These are phyloP conservation scores for Gentiana straminea DNA, from an alignment of 257 asterid species.

Conservation along the genomic window DNA sequence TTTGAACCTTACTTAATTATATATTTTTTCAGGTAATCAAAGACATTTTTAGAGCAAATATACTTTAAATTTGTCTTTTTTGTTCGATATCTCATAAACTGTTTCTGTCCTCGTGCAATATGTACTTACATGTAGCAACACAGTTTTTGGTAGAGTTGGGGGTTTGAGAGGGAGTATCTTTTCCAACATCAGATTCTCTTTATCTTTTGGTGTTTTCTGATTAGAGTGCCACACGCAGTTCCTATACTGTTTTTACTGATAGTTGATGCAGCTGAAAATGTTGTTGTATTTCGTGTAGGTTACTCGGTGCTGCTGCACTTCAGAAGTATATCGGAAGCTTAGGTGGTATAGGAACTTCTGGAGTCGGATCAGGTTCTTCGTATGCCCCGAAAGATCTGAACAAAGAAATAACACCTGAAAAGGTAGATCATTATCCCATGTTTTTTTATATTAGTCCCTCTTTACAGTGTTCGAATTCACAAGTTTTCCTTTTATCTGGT, in stretches of 20 bases:
- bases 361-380: conserved; percentile 88
- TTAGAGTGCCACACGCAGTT: not conserved
- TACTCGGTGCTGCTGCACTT: conserved; percentile 76
- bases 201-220: not conserved
- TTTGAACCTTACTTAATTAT: not conserved
- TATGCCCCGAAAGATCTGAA: conserved; percentile 75
- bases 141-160: not conserved
- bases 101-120: too few species aligned
- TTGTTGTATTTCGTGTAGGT: conserved; percentile 31
- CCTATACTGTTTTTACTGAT: not conserved
- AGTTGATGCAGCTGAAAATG: conserved; percentile 4
- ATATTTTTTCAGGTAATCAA: not conserved
- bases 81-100: too few species aligned
- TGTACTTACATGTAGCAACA: too few species aligned
- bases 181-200: not conserved
- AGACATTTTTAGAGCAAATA: not conserved
- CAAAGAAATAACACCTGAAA: conserved; percentile 83
- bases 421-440: conserved; percentile 32
- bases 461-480: not conserved
- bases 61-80: too few species aligned
- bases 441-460: not conserved
- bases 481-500: not conserved
- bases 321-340: conserved; percentile 91
- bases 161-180: not conserved
- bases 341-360: conserved; percentile 94